Conservation (phyloP, 2,329 filamentous ascomycete genomes). For the Fusarium musae region DNA sequence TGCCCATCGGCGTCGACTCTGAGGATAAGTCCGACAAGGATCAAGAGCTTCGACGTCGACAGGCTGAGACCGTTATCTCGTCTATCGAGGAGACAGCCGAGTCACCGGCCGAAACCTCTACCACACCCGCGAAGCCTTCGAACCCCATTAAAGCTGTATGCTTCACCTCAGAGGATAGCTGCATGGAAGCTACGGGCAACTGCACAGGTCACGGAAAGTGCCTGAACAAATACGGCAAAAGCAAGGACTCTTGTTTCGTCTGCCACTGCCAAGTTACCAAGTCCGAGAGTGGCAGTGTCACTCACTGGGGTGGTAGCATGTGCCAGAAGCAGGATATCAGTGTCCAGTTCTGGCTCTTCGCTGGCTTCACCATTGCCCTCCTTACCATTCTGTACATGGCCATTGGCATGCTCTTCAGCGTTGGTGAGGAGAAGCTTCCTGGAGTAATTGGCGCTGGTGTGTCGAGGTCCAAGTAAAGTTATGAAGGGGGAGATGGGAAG, state of each 20-base stretch:
- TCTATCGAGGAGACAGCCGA: constrained; percentile 46
- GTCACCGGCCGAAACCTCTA: constrained; percentile 40
- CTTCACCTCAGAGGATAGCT: constrained; percentile 76
- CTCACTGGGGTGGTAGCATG: constrained; percentile 83
- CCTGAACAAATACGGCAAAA: constrained; percentile 69
- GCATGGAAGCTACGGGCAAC: constrained; percentile 75
- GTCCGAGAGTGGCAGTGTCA: constrained; percentile 68
- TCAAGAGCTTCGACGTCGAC: constrained; percentile 60
- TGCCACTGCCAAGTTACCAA: constrained; percentile 78
- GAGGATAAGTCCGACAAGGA: constrained; percentile 55
- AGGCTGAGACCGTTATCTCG: constrained; percentile 60
- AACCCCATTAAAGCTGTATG: constrained; percentile 72
- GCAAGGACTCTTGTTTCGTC: constrained; percentile 73
- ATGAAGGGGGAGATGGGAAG: constrained; percentile 2
- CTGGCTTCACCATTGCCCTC: constrained; percentile 76
- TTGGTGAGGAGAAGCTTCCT: constrained; percentile 88
- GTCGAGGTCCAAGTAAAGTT: constrained; percentile 70
- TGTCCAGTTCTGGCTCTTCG: constrained; percentile 87
- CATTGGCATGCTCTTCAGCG: constrained; percentile 81
- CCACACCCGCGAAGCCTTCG: constrained; percentile 46
- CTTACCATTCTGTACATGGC: constrained; percentile 75
- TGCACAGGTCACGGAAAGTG: constrained; percentile 88
- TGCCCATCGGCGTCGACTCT: constrained; percentile 58
- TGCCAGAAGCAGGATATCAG: constrained; percentile 95
- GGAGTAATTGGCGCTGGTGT: constrained; percentile 97